phyloP scores from a whole-genome alignment of 352 stramenopile species.

The Thraustochytrium sp. region DNA sequence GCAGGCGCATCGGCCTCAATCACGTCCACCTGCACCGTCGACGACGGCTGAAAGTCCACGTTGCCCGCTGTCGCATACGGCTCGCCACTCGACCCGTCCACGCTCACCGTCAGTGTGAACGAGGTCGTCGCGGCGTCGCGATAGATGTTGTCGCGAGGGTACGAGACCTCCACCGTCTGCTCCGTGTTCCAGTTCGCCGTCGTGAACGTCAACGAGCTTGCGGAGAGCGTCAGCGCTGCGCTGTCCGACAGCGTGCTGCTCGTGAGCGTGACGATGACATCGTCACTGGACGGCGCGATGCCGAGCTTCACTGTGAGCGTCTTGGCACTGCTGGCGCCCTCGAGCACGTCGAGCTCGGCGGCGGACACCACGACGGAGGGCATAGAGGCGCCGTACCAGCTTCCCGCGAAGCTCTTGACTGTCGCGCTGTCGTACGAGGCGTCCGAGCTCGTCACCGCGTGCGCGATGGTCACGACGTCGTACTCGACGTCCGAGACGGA shows the following conservation, averaged over 20 bases:
- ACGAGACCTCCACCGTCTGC: background rate
- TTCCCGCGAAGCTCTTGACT: background rate
- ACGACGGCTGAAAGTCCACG: background rate
- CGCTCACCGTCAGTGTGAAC: too few relatives aligned
- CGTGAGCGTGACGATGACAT: background rate
- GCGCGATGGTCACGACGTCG: too few relatives aligned
- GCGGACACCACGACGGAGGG: background rate
- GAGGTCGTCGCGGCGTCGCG: too few relatives aligned
- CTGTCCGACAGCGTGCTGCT: background rate
- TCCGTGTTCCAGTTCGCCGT: background rate
- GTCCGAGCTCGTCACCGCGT: too few relatives aligned
- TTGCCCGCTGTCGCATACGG: background rate
- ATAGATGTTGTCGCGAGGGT: background rate
- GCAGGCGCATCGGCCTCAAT: too few relatives aligned
- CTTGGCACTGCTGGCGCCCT: too few relatives aligned
- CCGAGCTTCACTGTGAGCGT: too few relatives aligned
- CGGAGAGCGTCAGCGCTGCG: background rate
- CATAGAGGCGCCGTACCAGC: background rate
- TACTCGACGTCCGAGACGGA: too few relatives aligned
- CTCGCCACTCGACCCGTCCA: background rate
- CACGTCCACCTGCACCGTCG: too few relatives aligned
- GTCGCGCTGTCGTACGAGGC: too few relatives aligned
- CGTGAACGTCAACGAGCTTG: background rate
- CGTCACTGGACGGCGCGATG: too few relatives aligned
- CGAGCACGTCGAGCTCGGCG: background rate